These are phyloP conservation scores for Penicillium antarcticum DNA, from an alignment of 495 filamentous ascomycete species.

Conservation along the genomic window DNA sequence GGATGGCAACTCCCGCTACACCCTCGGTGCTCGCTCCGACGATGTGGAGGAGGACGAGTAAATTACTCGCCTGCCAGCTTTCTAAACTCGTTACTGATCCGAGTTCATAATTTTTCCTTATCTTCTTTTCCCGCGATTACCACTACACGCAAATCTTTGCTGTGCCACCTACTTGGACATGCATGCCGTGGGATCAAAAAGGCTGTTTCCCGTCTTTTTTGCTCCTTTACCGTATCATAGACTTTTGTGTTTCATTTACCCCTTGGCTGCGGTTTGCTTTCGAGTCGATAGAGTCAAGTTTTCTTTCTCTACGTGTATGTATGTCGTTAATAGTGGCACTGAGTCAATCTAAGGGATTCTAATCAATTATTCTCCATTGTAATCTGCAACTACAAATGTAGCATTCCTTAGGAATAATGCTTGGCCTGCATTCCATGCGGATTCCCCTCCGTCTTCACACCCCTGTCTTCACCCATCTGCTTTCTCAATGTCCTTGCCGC, in stretches of 20 bases:
- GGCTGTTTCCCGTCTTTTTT: conserved; percentile 15
- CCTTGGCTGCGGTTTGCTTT: conserved; percentile 31
- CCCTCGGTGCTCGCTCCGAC: conserved; percentile 57
- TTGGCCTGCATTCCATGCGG: background rate
- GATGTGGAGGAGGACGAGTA: conserved; percentile 70
- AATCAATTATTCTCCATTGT: conserved; percentile 12
- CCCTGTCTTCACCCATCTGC: background rate
- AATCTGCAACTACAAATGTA: background rate
- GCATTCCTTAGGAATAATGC: background rate
- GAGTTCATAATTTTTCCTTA: conserved; percentile 29
- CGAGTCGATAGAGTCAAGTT: conserved; percentile 39
- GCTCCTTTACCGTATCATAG: conserved; percentile 41
- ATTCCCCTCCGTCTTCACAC: background rate
- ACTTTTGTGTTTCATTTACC: conserved; percentile 40
- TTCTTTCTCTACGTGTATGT: conserved; percentile 47
- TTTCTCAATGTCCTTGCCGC: background rate
- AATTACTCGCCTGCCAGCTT: conserved; percentile 15
- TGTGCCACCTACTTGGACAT: conserved; percentile 28
- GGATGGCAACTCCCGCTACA: conserved; percentile 56
- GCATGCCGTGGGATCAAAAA: conserved; percentile 27
- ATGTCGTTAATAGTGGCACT: conserved; percentile 51
- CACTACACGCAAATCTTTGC: conserved; percentile 24
- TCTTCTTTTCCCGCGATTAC: conserved; percentile 23
- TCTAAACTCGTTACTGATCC: conserved; percentile 32
- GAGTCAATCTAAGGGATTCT: conserved; percentile 40